Base-by-base conservation (phyloP, 352 stramenopile genomes). In the Bremia lactucae region DNA sequence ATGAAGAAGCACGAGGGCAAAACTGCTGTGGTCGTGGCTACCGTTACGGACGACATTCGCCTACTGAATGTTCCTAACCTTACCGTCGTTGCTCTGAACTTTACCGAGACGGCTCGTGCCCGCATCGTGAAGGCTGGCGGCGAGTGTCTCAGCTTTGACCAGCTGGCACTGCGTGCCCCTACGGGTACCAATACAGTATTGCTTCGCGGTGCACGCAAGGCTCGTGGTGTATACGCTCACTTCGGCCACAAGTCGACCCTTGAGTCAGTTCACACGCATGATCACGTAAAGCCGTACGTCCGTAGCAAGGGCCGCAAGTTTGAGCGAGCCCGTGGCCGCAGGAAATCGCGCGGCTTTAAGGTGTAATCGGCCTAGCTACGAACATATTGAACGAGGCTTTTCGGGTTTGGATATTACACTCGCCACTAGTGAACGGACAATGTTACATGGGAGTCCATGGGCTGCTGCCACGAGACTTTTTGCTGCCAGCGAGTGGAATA, bases 301-400 rank as follows among this genome's bases (percentile, higher is more conserved):
- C 94, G 95, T 68, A 95, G 78, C 58, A 98, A 98, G 68, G 96
- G 96, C 66, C 87, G 96, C 78, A 99, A 99, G 81, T 99, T 99
- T 81, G 96, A 99, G 79, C 94, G 83, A 52, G 96, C 96, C 56
- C 95, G 96, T 97, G 96, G 96, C 88, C 95, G 96, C 74, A 95
- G 96, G 93, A 91, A 91, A 65, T 98, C 86, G 66, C 86, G 90
- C 87, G 96, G 96, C 65, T 99, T 99, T 93, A 99, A 99, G 94
- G 92, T 99, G 55, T 98, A 98, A 97, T 67, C 59, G 41, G 50
- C 34, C 18, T 62, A 54, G 54, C 45, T 31, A 36, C 41, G 14
- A 38, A 43, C 45, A 62, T 46, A 40, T 47, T 62, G 59, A 40
- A 61, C 54, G 54, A 62, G 49, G 49, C 42, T 40, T 68, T 68